Conservation (phyloP, 306 rosid genomes). For the Potentilla sterilis region DNA sequence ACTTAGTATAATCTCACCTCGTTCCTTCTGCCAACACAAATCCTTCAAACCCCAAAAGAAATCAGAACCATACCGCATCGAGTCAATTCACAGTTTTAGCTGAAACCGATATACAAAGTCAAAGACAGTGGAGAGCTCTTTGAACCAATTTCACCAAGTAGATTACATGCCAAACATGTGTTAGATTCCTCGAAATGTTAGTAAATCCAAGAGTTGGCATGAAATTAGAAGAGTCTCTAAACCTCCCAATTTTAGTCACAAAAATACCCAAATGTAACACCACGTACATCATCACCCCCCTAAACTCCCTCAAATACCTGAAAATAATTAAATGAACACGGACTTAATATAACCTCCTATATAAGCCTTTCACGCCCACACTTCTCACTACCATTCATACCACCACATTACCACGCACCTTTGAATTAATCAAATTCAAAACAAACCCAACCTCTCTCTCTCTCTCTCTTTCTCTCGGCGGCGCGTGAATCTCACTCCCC, state of each 20-base stretch:
- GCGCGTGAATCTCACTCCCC: constrained; percentile 8
- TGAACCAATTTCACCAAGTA: not conserved
- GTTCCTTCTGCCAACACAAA: not conserved
- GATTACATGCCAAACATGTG: not conserved
- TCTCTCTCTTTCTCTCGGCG: not conserved
- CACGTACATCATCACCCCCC: not conserved
- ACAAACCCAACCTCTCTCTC: not conserved
- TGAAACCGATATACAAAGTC: too few relatives aligned
- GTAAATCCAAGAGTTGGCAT: not conserved
- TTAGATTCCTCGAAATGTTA: not conserved
- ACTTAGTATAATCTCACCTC: not conserved
- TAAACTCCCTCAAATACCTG: not conserved
- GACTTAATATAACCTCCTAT: not conserved
- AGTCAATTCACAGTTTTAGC: too few relatives aligned
- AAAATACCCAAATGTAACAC: not conserved
- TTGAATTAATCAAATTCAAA: not conserved
- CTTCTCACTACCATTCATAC: not conserved
- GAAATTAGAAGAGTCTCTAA: not conserved
- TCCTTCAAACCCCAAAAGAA: not conserved
- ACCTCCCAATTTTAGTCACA: not conserved
- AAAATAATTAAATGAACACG: too few relatives aligned
- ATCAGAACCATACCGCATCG: not conserved
- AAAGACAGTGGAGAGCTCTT: not conserved
- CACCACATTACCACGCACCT: not conserved
- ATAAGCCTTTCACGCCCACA: not conserved